phyloP scores from a whole-genome alignment of 495 filamentous ascomycete genomes.

The Hypoxylon trugodes region DNA sequence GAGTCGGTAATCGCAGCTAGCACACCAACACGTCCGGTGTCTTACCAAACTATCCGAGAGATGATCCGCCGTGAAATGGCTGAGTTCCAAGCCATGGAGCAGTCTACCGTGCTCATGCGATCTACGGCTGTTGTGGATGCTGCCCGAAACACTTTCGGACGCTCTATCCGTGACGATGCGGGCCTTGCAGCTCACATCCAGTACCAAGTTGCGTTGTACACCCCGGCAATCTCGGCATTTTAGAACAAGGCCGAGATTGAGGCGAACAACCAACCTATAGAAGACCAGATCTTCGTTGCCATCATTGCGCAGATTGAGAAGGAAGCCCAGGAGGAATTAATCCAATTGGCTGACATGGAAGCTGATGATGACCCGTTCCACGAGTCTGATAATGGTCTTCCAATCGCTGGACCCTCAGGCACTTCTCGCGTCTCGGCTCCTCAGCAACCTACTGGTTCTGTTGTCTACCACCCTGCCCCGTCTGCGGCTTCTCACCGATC shows the following conservation, averaged over 20 bases:
- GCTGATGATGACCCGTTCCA: conserved; percentile 30
- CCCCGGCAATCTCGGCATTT: conserved; percentile 26
- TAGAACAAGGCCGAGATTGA: conserved; percentile 26
- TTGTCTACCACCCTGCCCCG: too few species aligned
- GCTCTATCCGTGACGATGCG: neutral
- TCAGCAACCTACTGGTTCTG: too few species aligned
- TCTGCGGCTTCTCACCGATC: too few species aligned
- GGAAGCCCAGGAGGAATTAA: conserved; percentile 6
- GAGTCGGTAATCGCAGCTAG: conserved; percentile 14
- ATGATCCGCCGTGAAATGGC: conserved; percentile 20
- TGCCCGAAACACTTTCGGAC: neutral
- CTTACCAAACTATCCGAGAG: conserved; percentile 9
- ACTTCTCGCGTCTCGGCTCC: too few species aligned
- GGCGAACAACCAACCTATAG: conserved; percentile 14
- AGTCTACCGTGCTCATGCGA: neutral
- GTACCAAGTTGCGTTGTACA: conserved; percentile 14
- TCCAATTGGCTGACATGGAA: neutral
- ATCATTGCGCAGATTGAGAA: conserved; percentile 4
- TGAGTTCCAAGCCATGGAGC: conserved; percentile 3
- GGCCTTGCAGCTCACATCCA: conserved; percentile 13
- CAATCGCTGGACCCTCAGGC: too few species aligned
- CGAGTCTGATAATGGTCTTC: too few species aligned
- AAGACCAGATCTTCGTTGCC: neutral
- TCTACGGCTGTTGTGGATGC: neutral
- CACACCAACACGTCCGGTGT: conserved; percentile 11